Conservation (phyloP, 257 asterid species). For the Nicotiana tomentosiformis region DNA sequence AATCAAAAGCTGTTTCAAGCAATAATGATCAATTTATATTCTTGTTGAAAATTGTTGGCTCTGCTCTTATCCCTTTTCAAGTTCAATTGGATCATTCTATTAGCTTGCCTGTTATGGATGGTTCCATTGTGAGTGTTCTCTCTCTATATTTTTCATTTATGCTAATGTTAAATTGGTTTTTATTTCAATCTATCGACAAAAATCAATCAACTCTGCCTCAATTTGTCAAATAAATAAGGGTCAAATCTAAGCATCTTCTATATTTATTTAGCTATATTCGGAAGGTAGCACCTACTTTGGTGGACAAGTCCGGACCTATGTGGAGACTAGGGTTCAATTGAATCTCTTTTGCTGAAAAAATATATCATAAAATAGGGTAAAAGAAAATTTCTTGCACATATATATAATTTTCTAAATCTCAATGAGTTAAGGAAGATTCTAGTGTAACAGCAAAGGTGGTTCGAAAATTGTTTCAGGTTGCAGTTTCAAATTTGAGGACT, state of each 20-base stretch:
- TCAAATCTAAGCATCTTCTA: not conserved
- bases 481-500: not conserved
- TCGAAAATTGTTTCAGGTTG: not conserved
- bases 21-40: constrained; percentile 61
- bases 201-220: not conserved
- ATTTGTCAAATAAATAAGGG: not conserved
- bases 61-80: constrained; percentile 73
- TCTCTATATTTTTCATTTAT: not conserved
- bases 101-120: constrained; percentile 49
- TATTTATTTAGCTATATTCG: not conserved
- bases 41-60: constrained; percentile 70
- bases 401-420: not conserved
- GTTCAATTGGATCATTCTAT: constrained; percentile 49
- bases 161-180: not conserved
- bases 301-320: no score
- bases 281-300: not conserved
- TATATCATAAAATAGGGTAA: not conserved
- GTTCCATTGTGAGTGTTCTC: constrained; percentile 49
- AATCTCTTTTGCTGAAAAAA: not conserved
- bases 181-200: not conserved
- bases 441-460: not conserved
- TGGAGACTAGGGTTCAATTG: not conserved
- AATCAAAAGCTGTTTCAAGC: constrained; percentile 15
- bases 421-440: not conserved
- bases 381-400: not conserved